Percentiles rank a stretch among this genome's conserved stretches.
Conservation (phyloP, 345 rosid genomes). For the Capsella bursapastoris region DNA sequence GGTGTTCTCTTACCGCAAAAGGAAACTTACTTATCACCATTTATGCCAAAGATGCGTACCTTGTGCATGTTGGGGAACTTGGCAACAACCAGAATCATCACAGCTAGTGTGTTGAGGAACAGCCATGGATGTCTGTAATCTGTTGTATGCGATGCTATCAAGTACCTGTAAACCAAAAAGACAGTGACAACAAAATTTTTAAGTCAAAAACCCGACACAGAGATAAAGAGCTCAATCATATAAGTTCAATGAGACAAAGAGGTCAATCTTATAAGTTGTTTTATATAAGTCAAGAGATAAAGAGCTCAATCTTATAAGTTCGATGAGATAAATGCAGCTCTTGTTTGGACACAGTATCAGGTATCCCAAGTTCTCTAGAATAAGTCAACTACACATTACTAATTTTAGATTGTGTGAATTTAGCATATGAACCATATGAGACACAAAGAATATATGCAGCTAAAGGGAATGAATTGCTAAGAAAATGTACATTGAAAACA, state of each 20-base stretch:
- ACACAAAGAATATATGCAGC: constrained; percentile 6
- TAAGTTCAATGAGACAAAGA: too few relatives aligned
- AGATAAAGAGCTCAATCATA: too few relatives aligned
- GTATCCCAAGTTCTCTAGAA: not conserved
- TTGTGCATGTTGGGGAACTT: constrained; percentile 99
- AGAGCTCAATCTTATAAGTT: constrained; percentile 10
- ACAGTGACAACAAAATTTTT: too few relatives aligned
- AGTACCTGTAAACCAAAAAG: constrained; percentile 55
- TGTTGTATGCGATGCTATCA: constrained; percentile 98
- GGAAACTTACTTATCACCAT: constrained; percentile 62
- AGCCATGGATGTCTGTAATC: constrained; percentile 95
- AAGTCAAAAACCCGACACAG: too few relatives aligned
- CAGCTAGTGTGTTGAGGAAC: constrained; percentile 87
- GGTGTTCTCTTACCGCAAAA: constrained; percentile 18
- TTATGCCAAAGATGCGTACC: constrained; percentile 98
- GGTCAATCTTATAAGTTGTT: too few relatives aligned
- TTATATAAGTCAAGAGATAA: not conserved
- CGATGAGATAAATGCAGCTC: not conserved
- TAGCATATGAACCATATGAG: not conserved
- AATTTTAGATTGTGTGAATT: not conserved
- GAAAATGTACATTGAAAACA: not conserved
- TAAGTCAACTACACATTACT: not conserved
- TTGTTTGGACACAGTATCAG: not conserved
- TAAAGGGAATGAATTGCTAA: not conserved
- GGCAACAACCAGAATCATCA: constrained; percentile 83